These are phyloP conservation scores for Drechslerella stenobrocha DNA, from an alignment of 2,329 filamentous ascomycete species.

Conservation along the genomic window DNA sequence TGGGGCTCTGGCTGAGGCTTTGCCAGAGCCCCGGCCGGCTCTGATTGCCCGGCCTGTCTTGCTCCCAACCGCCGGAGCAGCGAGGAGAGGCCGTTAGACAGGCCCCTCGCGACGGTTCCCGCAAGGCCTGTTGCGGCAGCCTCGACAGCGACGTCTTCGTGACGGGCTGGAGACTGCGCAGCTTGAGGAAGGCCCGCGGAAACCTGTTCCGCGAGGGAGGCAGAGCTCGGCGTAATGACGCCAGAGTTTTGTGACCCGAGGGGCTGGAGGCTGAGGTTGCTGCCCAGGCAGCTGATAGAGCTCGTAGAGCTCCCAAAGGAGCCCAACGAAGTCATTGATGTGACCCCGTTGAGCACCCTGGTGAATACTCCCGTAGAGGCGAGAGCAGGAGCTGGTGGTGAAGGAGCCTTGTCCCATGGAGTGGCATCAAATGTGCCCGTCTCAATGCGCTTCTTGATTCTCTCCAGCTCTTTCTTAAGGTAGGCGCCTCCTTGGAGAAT, in stretches of 20 bases:
- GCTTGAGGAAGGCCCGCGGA: slow-evolving; percentile 17
- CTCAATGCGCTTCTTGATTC: slow-evolving; percentile 25
- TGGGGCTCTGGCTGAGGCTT: slow-evolving; percentile 24
- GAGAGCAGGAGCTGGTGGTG: slow-evolving; percentile 2
- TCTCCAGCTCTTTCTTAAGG: slow-evolving; percentile 29
- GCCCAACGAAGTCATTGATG: slow-evolving; percentile 6
- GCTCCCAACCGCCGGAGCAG: slow-evolving; percentile 38
- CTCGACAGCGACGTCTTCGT: slow-evolving; percentile 13
- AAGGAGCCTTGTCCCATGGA: slow-evolving; percentile 19
- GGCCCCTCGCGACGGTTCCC: slow-evolving; percentile 21
- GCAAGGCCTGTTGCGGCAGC: slow-evolving; percentile 14
- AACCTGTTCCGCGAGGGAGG: slow-evolving; percentile 12
- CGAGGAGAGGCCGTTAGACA: slow-evolving; percentile 20
- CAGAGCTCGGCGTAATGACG: slow-evolving; percentile 21
- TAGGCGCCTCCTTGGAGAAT: slow-evolving; percentile 13
- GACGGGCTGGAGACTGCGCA: slow-evolving; percentile 3
- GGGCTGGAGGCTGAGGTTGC: slow-evolving; percentile 15
- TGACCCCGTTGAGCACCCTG: slow-evolving; percentile 11
- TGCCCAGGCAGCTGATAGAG: slow-evolving; percentile 24
- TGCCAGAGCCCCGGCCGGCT: slow-evolving; percentile 3
- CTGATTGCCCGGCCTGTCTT: slow-evolving; percentile 6
- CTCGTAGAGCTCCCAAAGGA: slow-evolving; percentile 15
- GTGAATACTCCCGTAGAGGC: slow-evolving; percentile 7
- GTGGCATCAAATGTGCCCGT: slow-evolving; percentile 5
- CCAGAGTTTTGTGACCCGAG: slow-evolving; percentile 18